A percentile compares a stretch with the other conserved stretches of the same genome.
Conservation (phyloP, 345 rosid species). For the Gossypium raimondii region DNA sequence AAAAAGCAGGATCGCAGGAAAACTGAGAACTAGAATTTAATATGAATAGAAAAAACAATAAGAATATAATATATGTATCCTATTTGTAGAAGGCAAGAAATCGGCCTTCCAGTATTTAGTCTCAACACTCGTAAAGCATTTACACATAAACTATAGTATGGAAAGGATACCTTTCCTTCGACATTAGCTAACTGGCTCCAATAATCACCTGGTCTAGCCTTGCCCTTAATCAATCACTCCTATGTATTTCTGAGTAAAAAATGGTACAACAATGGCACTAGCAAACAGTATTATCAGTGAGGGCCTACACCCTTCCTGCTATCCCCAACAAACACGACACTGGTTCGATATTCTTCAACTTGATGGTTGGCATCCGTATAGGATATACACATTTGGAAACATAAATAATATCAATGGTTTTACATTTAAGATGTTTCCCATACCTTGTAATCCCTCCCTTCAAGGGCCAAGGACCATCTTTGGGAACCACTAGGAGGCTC, state of each 20-base stretch:
- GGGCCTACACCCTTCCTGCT: not conserved
- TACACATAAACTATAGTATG: not conserved
- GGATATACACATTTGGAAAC: not conserved
- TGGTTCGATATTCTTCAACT: not conserved
- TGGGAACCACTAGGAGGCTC: conserved; percentile 58
- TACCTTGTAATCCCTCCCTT: conserved; percentile 83
- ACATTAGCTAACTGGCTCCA: conserved; percentile 1
- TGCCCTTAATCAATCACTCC: not conserved
- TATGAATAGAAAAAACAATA: not conserved
- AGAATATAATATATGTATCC: not conserved
- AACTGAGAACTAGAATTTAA: no score
- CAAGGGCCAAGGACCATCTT: conserved; percentile 56
- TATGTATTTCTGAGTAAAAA: not conserved
- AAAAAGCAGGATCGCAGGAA: no score
- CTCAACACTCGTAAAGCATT: not conserved
- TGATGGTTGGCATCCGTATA: not conserved
- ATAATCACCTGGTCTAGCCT: conserved; percentile 5
- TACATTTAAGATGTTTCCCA: conserved; percentile 69
- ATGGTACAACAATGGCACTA: conserved; percentile 7
- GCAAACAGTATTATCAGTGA: not conserved
- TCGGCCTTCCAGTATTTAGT: not conserved
- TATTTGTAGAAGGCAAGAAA: not conserved
- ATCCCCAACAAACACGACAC: conserved; percentile 3
- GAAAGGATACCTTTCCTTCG: not conserved
- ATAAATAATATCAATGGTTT: not conserved